Evolutionary conservation across 257 asterid species (phyloP), one percentile per base, ranked within the genome.

Genomic region (Salvia rosmarinus): DNA sequence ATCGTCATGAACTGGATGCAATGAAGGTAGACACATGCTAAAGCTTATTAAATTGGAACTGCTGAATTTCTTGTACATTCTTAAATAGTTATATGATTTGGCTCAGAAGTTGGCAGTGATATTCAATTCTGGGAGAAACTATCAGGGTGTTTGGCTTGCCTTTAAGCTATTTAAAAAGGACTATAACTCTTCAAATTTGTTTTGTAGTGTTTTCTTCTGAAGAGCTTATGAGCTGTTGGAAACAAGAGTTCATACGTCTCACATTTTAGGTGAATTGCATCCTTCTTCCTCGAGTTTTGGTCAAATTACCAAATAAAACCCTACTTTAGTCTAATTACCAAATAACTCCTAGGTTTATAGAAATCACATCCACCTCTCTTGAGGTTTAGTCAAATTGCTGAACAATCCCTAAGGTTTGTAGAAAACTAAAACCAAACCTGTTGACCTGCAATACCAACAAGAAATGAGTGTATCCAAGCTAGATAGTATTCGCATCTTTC

Each of bases 1-100:
- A 89, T 77, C 95, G 95, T 34, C 95, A 77, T 78, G 95, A 94
- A 72, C 86, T 94, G 61, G 96, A 94, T 78, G 84, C 86, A 59
- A 91, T 91, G 98, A 84, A 91, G 98, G 99, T 94, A 69, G 67
- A 28, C 32, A 51, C 67, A 74, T 47, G 2, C 52, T 35, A 51
- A 62, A 32, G 19, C 20, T 13, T 32, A 56, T 13, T 32, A 56
- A 37, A 25, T 34, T 12, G 19, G 62, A 17, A 62, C 42, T 73
- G 42, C 60, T 70, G 65, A 34, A 67, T 70, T 64, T 35, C 21
- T 19, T 71, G 61, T 43, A 40, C 13, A 49, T 65, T 54, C 40
- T 72, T 55, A 37, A 8, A 5, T 21, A 46, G 44, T 62, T 42
- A 20, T 40, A 49, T 42, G 5, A 68, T 39, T 60, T 67, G 46